Evolutionary conservation across 345 rosid genomes (phyloP), one percentile per base, ranked within the genome.

Genomic region (Brassica incana): DNA sequence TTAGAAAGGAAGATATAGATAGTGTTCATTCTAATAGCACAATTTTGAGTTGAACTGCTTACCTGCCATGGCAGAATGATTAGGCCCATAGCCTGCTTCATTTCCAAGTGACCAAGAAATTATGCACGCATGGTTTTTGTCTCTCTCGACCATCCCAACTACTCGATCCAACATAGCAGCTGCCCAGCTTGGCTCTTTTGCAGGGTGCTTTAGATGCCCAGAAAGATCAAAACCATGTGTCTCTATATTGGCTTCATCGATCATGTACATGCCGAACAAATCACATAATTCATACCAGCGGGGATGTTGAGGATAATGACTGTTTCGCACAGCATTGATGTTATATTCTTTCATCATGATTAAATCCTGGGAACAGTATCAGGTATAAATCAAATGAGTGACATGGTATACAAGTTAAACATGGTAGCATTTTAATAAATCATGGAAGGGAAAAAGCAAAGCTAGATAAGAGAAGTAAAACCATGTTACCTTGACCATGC

Each of bases 161-260:
- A 93, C 96, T 65, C 99, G 94, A 84, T 95, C 98, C 87, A 93
- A 60, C 93, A 95, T 95, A 62, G 98, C 97, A 69, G 88, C 77
- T 74, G 98, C 92, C 99, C 99, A 95, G 83, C 90, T 89, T 48
- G 86, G 87, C 78, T 95, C 99, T 67, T 80, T 66, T 27, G 98
- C 81, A 78, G 98, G 99, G 86, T 91, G 97, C 89, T 91, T 95
- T 82, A 92, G 85, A 87, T 90, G 96, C 76, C 82, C 81, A 72
- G 84, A 88, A 65, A 82, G 84, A 88, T 83, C 73, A 82, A 95
- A 95, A 71, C 98, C 99, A 81, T 95, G 99, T 73, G 99, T 95
- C 90, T 95, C 99, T 64, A 95, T 90, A 85, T 95, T 95, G 80
- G 99, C 98, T 85, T 95, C 99, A 84, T 95, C 99, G 69, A 93